Base-by-base conservation (phyloP, 2,329 filamentous ascomycete species). In the Penicillium sp. region DNA sequence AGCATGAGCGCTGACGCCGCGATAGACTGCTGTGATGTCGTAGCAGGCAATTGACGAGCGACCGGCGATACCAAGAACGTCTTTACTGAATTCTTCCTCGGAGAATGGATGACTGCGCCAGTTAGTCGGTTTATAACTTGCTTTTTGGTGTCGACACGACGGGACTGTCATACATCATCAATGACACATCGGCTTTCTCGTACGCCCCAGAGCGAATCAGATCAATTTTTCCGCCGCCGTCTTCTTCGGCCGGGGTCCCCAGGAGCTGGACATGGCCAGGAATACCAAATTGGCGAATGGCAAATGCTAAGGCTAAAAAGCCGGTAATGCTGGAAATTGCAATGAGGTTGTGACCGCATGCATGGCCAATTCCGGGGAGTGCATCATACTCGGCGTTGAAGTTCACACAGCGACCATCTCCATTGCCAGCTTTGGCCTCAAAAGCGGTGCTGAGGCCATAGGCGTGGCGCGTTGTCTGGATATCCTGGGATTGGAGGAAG, bases 1-100 rank as follows among this genome's bases (percentile, higher is more conserved):
- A 0, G 80, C 81, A 62, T 84, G 82, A 0, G 82, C 79, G 16
- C 16, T 42, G 21, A 42, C 21, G 10, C 31, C 31, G 3, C 31
- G 31, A 32, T 32, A 32, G 31, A 32, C 31, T 32, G 31, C 31
- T 13, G 31, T 32, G 31, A 32, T 32, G 12, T 32, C 12, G 31
- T 32, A 32, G 31, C 31, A 32, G 31, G 31, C 31, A 32, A 32
- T 32, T 5, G 31, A 32, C 10, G 31, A 32, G 31, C 31, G 31
- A 13, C 31, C 31, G 31, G 31, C 31, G 31, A 32, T 32, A 32
- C 31, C 31, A 13, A 13, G 12, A 3, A 32, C 31, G 12, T 13
- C 31, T 32, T 32, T 32, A 5, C 31, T 12, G 12, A 32, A 32
- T 32, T 32, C 31, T 5, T 32, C 31, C 12, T 32, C 31, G 12